Evolutionary conservation across 1,284 basidiomycete species (phyloP).

Genomic region (Sporisorium scitamineum): DNA sequence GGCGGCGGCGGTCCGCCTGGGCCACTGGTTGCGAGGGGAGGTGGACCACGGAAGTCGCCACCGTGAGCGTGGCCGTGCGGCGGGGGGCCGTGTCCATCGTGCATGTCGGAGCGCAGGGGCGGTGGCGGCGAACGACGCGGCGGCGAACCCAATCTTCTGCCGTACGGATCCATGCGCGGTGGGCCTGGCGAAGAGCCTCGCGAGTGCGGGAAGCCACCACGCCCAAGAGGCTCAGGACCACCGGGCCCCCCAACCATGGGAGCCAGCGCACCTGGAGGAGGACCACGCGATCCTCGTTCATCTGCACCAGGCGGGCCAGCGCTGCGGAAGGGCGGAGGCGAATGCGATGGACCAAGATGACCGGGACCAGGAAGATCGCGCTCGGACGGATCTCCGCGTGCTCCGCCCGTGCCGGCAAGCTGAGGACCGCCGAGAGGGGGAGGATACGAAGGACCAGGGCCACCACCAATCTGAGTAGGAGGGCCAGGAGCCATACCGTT

Average conservation of each 20-base stretch:
- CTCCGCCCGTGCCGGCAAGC: conserved; percentile 41
- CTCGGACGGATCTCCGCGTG: conserved; percentile 32
- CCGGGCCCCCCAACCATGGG: conserved; percentile 40
- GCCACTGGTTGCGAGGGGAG: conserved; percentile 26
- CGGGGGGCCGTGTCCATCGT: conserved; percentile 26
- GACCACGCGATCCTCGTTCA: conserved; percentile 49
- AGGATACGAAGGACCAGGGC: conserved; percentile 37
- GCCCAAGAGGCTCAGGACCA: conserved; percentile 24
- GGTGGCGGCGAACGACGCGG: conserved; percentile 46
- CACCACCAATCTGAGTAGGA: conserved; percentile 56
- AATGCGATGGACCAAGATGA: conserved; percentile 46
- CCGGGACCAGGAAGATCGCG: conserved; percentile 58
- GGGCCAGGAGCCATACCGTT: conserved; percentile 55
- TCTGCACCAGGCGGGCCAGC: conserved; percentile 51
- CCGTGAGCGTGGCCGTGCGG: conserved; percentile 26
- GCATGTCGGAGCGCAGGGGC: conserved; percentile 32
- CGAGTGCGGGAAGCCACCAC: conserved; percentile 45
- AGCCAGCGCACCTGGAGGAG: conserved; percentile 41
- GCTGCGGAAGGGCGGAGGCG: conserved; percentile 55
- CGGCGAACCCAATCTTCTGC: conserved; percentile 43
- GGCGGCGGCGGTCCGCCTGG: conserved; percentile 42
- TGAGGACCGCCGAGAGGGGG: conserved; percentile 47
- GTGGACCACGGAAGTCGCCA: conserved; percentile 39
- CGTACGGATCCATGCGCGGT: conserved; percentile 41
- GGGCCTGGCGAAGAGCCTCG: conserved; percentile 49